phyloP scores from a whole-genome alignment of 208 protist species.

The Trypanosoma conorhini region DNA sequence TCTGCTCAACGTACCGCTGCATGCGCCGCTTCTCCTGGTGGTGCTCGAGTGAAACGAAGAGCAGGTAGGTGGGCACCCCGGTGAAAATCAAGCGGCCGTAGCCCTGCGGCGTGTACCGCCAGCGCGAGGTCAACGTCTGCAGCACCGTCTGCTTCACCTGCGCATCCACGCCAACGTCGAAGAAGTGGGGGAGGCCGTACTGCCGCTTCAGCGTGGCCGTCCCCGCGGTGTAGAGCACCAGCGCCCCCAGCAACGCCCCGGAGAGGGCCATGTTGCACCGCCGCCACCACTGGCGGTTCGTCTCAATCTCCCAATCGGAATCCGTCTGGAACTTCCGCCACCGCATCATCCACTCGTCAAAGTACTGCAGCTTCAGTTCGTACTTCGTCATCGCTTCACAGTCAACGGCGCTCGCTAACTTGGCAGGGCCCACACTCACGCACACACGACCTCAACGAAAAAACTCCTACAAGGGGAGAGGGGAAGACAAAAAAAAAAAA shows the following conservation, averaged over 20 bases:
- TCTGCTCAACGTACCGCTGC: slow-evolving; percentile 69
- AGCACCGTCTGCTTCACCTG: slow-evolving; percentile 62
- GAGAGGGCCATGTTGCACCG: slow-evolving; percentile 54
- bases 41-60: slow-evolving; percentile 75
- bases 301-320: slow-evolving; percentile 89
- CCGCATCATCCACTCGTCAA: slow-evolving; percentile 93
- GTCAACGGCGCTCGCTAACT: slow-evolving; percentile 13
- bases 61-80: slow-evolving; percentile 70
- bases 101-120: slow-evolving; percentile 85
- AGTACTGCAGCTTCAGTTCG: slow-evolving; percentile 87
- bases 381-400: slow-evolving; percentile 55
- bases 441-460: slow-evolving; percentile 2
- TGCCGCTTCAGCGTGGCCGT: slow-evolving; percentile 71
- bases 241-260: slow-evolving; percentile 41
- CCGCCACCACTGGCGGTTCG: slow-evolving; percentile 86
- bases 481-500: too few relatives aligned
- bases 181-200: slow-evolving; percentile 87
- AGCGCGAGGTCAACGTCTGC: slow-evolving; percentile 60
- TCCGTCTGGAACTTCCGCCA: slow-evolving; percentile 92
- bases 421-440: slow-evolving; percentile 3
- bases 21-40: slow-evolving; percentile 72
- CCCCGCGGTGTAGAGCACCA: slow-evolving; percentile 74
- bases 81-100: slow-evolving; percentile 79
- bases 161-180: slow-evolving; percentile 78
- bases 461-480: too few relatives aligned